These are phyloP conservation scores for Adansonia rubrostipa DNA, from an alignment of 441 rosid species.

Conservation along the genomic window DNA sequence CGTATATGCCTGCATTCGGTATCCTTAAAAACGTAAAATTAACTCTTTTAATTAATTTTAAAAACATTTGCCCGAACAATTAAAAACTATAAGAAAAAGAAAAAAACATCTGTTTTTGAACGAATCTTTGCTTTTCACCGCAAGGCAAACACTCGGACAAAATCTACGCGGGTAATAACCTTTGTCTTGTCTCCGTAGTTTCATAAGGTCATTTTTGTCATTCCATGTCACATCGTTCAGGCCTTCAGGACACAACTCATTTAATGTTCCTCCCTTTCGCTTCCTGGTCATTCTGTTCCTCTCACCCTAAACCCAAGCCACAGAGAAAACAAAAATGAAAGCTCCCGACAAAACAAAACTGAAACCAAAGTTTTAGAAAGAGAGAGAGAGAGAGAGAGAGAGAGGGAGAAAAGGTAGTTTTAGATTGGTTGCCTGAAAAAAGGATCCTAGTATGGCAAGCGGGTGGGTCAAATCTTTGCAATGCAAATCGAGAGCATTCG, in stretches of 20 bases:
- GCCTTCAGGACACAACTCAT: slow-evolving; percentile 32
- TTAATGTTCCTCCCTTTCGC: slow-evolving; percentile 62
- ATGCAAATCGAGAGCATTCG: slow-evolving; percentile 85
- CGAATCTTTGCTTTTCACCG: slow-evolving; percentile 21
- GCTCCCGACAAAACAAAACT: not conserved
- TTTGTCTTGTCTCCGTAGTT: not conserved
- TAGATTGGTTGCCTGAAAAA: not conserved
- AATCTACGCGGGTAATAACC: slow-evolving; percentile 21
- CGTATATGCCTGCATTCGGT: not conserved
- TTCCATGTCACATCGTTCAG: not conserved
- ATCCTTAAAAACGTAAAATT: not conserved
- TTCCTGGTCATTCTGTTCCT: slow-evolving; percentile 33
- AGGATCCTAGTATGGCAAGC: slow-evolving; percentile 58
- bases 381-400: slow-evolving; percentile 29
- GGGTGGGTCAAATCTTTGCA: slow-evolving; percentile 90
- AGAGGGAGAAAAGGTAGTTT: too few species aligned
- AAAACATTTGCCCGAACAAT: not conserved
- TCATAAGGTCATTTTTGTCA: slow-evolving; percentile 42
- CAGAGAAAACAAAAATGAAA: slow-evolving; percentile 16
- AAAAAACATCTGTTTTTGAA: too few species aligned
- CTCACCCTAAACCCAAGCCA: not conserved
- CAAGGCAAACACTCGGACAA: not conserved
- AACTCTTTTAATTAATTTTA: not conserved
- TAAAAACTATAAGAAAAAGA: too few species aligned
- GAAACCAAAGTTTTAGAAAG: not conserved